Evolutionary conservation across 345 rosid species (phyloP).

Genomic region (Raphanus raphanistrum): DNA sequence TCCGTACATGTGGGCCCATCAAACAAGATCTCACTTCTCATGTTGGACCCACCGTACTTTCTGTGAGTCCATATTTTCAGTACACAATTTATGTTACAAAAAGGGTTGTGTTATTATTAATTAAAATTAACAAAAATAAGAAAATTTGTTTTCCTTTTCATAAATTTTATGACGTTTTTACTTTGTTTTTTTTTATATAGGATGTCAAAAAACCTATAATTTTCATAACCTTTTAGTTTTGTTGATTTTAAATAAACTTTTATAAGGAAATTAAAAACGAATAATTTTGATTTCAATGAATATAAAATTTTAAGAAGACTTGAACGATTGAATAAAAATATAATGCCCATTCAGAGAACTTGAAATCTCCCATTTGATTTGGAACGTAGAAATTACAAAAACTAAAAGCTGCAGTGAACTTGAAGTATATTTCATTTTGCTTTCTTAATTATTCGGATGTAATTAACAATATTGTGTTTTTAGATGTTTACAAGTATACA

Average conservation of each 20-base stretch:
- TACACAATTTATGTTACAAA: no score
- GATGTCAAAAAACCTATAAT: background rate
- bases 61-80: slow-evolving; percentile 43
- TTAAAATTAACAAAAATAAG: background rate
- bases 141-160: background rate
- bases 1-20: slow-evolving; percentile 61
- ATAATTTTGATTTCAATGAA: background rate
- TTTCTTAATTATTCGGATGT: background rate
- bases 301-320: background rate
- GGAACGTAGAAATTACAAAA: background rate
- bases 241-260: background rate
- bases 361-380: background rate
- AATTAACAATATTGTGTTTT: background rate
- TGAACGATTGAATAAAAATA: background rate
- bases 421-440: background rate
- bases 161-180: background rate
- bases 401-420: background rate
- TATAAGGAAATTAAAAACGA: background rate
- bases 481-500: slow-evolving; percentile 94
- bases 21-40: slow-evolving; percentile 92
- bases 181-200: background rate
- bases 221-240: background rate
- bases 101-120: no score
- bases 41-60: slow-evolving; percentile 65
- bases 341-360: background rate